Evolutionary conservation across 1,284 basidiomycete genomes (phyloP), one percentile per base, ranked within the genome.

Genomic region (Apiotrichum domesticum): DNA sequence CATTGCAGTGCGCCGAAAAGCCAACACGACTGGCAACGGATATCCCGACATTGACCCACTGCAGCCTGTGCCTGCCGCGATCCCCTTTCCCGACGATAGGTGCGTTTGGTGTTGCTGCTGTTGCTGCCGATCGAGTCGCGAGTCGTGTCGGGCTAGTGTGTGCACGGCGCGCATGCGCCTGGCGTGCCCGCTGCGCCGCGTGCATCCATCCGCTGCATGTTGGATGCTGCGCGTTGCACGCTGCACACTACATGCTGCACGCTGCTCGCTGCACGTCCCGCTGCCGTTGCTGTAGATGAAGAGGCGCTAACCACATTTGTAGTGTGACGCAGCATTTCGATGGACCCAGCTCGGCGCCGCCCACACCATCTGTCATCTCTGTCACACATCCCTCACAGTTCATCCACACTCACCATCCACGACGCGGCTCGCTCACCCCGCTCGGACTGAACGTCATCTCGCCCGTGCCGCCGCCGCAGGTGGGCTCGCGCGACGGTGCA

Each of bases 401-500:
- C 61, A 77, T 77, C 42, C 75, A 77, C 58, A 77, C 75, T 14
- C 74, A 77, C 55, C 74, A 75, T 52, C 75, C 75, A 3, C 68
- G 74, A 34, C 67, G 75, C 6, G 70, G 68, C 1, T 75, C 73
- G 8, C 65, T 74, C 56, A 75, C 72, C 3, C 75, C 75, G 3
- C 63, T 75, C 10, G 74, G 73, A 6, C 66, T 77, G 8, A 70
- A 77, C 52, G 65, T 75, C 56, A 76, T 77, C 49, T 74, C 74
- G 1, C 75, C 75, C 15, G 68, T 73, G 2, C 55, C 72, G 1
- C 75, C 74, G 10, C 43, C 52, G 6, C 58, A 56, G 35, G 47
- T 56, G 7, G 51, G 46, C 32, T 15, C 52, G 3, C 37, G 54
- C 34, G 55, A 60, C 15, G 47, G 52, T 10, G 46, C 43, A 35